Conservation (phyloP, 192 early-diverging fungal species). For the Coemansia sp. region DNA sequence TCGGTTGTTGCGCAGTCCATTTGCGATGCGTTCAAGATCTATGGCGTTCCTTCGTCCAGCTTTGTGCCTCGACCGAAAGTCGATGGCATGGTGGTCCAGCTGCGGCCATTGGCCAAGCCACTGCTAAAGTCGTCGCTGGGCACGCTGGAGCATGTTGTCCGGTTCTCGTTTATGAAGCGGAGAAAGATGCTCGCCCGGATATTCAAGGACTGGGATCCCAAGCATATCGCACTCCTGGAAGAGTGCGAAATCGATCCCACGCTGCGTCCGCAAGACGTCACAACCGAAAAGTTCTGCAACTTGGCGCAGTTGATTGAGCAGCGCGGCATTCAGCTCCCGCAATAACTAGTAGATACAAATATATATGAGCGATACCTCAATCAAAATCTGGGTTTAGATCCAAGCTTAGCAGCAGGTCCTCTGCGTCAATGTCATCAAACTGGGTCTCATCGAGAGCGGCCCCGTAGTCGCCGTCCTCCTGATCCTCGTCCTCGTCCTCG, state of each 20-base stretch:
- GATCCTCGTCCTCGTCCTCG: slow-evolving; percentile 15
- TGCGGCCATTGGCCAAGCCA: slow-evolving; percentile 54
- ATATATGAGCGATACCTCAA: not conserved
- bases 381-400: slow-evolving; percentile 55
- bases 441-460: slow-evolving; percentile 30
- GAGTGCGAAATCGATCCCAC: slow-evolving; percentile 57
- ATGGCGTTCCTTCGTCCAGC: slow-evolving; percentile 58
- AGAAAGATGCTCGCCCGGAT: slow-evolving; percentile 66
- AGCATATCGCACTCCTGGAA: slow-evolving; percentile 45
- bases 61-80: slow-evolving; percentile 80
- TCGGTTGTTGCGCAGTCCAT: slow-evolving; percentile 72
- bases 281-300: slow-evolving; percentile 59
- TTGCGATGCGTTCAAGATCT: slow-evolving; percentile 63
- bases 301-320: slow-evolving; percentile 56
- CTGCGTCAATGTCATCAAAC: slow-evolving; percentile 44
- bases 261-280: slow-evolving; percentile 62
- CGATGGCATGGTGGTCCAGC: slow-evolving; percentile 70
- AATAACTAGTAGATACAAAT: not conserved
- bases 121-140: slow-evolving; percentile 52
- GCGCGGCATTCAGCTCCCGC: slow-evolving; percentile 36
- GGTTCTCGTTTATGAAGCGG: slow-evolving; percentile 67
- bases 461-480: slow-evolving; percentile 28
- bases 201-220: slow-evolving; percentile 55
- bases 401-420: slow-evolving; percentile 48
- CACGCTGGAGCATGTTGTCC: slow-evolving; percentile 60